A percentile compares a stretch with the other conserved stretches of the same genome.
Evolutionary conservation across 768 basidiomycete species (phyloP).

Genomic region (Leccinum rimulosum): DNA sequence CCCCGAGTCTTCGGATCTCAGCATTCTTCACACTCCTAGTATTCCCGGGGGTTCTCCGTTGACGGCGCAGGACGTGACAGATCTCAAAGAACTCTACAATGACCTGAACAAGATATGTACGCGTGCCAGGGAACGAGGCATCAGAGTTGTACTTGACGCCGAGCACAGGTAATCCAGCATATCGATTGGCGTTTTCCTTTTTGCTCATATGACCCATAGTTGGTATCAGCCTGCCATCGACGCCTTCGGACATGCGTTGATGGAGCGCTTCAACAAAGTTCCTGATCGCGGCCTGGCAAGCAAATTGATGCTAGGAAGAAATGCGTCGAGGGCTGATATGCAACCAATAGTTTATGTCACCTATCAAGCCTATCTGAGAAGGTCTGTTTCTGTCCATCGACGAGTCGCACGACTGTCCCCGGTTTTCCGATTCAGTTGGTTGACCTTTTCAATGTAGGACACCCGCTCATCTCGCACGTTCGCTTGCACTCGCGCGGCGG

Average conservation of each 20-base stretch:
- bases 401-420: too few relatives aligned
- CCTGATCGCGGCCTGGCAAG: conserved; percentile 3
- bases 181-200: background rate
- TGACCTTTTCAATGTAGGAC: conserved; percentile 42
- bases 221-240: conserved; percentile 82
- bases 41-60: conserved; percentile 32
- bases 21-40: conserved; percentile 38
- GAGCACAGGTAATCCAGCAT: conserved; percentile 58
- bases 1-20: conserved; percentile 57
- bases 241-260: conserved; percentile 70
- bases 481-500: conserved; percentile 60
- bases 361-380: conserved; percentile 83
- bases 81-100: conserved; percentile 57
- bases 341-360: conserved; percentile 82
- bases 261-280: conserved; percentile 69
- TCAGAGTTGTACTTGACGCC: conserved; percentile 79
- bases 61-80: conserved; percentile 52
- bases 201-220: conserved; percentile 28
- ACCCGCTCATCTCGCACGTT: conserved; percentile 62
- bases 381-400: conserved; percentile 39
- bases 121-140: conserved; percentile 56
- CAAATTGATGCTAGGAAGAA: conserved; percentile 2
- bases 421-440: background rate
- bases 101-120: conserved; percentile 65
- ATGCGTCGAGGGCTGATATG: conserved; percentile 21